Evolutionary conservation across 2,329 filamentous ascomycete genomes (phyloP).

Genomic region (Aspergillus sp.): DNA sequence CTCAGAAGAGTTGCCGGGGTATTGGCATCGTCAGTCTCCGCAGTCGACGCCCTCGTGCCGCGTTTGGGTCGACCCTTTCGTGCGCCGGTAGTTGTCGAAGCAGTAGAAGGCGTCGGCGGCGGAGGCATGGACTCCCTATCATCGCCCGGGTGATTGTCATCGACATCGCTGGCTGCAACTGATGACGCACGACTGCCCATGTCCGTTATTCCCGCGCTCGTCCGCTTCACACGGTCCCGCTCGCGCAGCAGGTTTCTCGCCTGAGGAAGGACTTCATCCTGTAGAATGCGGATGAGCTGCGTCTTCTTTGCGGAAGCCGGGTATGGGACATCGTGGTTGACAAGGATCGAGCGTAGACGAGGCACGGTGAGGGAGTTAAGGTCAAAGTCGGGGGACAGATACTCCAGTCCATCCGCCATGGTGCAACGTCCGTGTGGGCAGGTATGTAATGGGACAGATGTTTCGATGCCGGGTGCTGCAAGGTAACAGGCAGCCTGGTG

Average conservation of each 20-base stretch:
- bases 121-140: constrained; percentile 35
- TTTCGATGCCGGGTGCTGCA: no score
- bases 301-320: constrained; percentile 85
- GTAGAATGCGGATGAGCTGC: constrained; percentile 76
- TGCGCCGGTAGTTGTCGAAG: constrained; percentile 46
- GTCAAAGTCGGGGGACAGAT: constrained; percentile 81
- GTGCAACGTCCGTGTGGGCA: constrained; percentile 4
- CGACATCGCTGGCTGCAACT: constrained; percentile 48
- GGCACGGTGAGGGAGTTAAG: constrained; percentile 75
- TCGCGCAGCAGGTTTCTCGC: constrained; percentile 66
- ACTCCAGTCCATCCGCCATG: constrained; percentile 58
- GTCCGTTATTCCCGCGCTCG: constrained; percentile 72
- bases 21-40: constrained; percentile 25
- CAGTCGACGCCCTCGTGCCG: constrained; percentile 38
- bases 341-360: constrained; percentile 78
- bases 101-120: constrained; percentile 40
- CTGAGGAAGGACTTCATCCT: constrained; percentile 66
- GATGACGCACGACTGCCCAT: constrained; percentile 58
- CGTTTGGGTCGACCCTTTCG: constrained; percentile 43
- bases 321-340: constrained; percentile 78
- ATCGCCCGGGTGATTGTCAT: constrained; percentile 53
- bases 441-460: background rate
- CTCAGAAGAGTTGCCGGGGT: constrained; percentile 18
- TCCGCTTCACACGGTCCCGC: constrained; percentile 70
- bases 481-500: no score